phyloP scores from a whole-genome alignment of 768 basidiomycete species.

The Leccinum olivaceopallidum region DNA sequence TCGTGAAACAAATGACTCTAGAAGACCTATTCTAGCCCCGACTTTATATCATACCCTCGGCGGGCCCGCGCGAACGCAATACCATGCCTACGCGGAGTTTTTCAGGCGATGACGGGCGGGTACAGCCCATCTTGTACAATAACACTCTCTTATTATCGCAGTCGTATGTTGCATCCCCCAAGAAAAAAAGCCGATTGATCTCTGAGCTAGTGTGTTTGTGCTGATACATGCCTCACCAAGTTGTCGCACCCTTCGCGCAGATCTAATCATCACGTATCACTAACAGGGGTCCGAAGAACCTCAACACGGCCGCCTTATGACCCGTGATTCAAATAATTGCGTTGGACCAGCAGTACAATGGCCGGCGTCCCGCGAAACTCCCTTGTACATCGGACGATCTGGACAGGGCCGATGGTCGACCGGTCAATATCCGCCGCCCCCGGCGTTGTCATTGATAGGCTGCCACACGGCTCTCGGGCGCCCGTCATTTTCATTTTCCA shows the following conservation, averaged over 20 bases:
- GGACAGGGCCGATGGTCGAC: not conserved
- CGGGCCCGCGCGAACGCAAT: slow-evolving; percentile 15
- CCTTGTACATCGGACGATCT: not conserved
- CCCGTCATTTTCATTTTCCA: not conserved
- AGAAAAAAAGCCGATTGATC: not conserved
- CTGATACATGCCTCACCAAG: not conserved
- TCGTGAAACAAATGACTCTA: slow-evolving; percentile 98
- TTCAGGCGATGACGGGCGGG: slow-evolving; percentile 11
- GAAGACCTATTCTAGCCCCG: slow-evolving; percentile 78
- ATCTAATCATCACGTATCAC: not conserved
- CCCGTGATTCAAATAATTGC: not conserved
- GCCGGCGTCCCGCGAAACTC: not conserved
- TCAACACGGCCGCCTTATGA: not conserved
- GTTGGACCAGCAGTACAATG: not conserved
- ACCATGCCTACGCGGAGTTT: slow-evolving; percentile 18
- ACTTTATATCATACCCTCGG: slow-evolving; percentile 22
- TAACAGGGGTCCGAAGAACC: not conserved
- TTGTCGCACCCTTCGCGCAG: not conserved
- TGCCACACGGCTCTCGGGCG: not conserved
- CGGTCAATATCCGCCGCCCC: not conserved
- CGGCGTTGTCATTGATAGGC: not conserved
- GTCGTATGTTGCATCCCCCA: slow-evolving; percentile 19
- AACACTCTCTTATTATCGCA: slow-evolving; percentile 16
- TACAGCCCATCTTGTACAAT: slow-evolving; percentile 24
- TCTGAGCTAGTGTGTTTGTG: not conserved